phyloP scores from a whole-genome alignment of 257 asterid species.

The Hygrophila difformis region DNA sequence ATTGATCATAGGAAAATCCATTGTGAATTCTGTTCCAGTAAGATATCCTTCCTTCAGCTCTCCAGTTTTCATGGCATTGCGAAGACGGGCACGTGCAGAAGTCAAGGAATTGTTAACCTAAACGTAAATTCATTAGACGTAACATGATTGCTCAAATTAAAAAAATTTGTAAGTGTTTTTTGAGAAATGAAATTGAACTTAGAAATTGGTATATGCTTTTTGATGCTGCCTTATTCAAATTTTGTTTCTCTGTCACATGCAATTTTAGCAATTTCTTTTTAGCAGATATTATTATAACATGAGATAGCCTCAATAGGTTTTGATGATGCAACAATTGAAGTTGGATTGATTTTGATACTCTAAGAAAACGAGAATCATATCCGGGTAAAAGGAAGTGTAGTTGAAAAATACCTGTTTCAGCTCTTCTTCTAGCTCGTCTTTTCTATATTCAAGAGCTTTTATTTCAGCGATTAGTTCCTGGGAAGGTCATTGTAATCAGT shows the following conservation, averaged over 20 bases:
- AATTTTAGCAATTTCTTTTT: too few relatives aligned
- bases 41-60: slow-evolving; percentile 29
- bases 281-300: too few relatives aligned
- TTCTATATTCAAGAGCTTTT: slow-evolving; percentile 49
- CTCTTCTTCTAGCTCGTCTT: slow-evolving; percentile 64
- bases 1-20: slow-evolving; percentile 45
- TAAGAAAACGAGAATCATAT: too few relatives aligned
- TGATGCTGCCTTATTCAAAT: too few relatives aligned
- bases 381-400: too few relatives aligned
- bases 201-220: too few relatives aligned
- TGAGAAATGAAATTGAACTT: too few relatives aligned
- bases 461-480: slow-evolving; percentile 68
- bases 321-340: too few relatives aligned
- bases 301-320: too few relatives aligned
- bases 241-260: too few relatives aligned
- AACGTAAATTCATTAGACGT: slow-evolving; percentile 22
- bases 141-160: slow-evolving; percentile 14
- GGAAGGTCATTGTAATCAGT: slow-evolving; percentile 22
- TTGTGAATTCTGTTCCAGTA: slow-evolving; percentile 21
- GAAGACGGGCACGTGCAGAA: slow-evolving; percentile 62
- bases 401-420: slow-evolving; percentile 50
- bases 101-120: slow-evolving; percentile 59
- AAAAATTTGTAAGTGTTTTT: too few relatives aligned
- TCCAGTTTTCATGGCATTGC: slow-evolving; percentile 75
- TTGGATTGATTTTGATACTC: too few relatives aligned